Conservation (phyloP, 345 rosid genomes). For the Arabis hirsuta region DNA sequence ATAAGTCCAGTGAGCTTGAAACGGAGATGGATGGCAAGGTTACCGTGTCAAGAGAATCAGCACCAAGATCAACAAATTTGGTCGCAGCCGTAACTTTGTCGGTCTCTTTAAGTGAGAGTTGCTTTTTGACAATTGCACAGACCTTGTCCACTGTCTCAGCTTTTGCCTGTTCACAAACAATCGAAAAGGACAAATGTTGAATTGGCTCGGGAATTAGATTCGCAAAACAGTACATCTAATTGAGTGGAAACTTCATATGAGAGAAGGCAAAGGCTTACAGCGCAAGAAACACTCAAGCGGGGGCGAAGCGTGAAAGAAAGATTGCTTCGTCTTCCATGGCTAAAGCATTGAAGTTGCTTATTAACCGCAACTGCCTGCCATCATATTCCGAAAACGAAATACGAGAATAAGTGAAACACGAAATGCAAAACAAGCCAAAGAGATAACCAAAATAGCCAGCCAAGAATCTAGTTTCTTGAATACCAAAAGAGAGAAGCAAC, state of each 20-base stretch:
- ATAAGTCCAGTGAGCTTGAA: not conserved
- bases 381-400: conserved; percentile 3
- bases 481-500: not conserved
- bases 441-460: no score
- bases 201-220: not conserved
- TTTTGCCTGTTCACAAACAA: conserved; percentile 53
- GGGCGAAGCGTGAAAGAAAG: conserved; percentile 47
- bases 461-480: no score
- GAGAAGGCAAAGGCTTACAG: conserved; percentile 48
- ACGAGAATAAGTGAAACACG: conserved; percentile 4
- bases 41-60: conserved; percentile 82
- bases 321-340: conserved; percentile 49
- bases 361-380: conserved; percentile 42
- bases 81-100: conserved; percentile 48
- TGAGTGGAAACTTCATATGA: not conserved
- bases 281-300: conserved; percentile 53
- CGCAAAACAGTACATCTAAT: not conserved
- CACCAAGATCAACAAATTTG: conserved; percentile 59
- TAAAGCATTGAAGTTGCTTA: conserved; percentile 34
- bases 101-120: conserved; percentile 50
- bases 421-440: not conserved
- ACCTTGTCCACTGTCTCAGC: conserved; percentile 66
- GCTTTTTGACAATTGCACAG: conserved; percentile 58
- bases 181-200: not conserved
- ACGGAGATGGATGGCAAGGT: not conserved